Percentiles rank a stretch among this genome's conserved stretches.
These are phyloP conservation scores for Saccharomycopsis fibuligera DNA, from an alignment of 805 yeast genomes.

Conservation along the genomic window DNA sequence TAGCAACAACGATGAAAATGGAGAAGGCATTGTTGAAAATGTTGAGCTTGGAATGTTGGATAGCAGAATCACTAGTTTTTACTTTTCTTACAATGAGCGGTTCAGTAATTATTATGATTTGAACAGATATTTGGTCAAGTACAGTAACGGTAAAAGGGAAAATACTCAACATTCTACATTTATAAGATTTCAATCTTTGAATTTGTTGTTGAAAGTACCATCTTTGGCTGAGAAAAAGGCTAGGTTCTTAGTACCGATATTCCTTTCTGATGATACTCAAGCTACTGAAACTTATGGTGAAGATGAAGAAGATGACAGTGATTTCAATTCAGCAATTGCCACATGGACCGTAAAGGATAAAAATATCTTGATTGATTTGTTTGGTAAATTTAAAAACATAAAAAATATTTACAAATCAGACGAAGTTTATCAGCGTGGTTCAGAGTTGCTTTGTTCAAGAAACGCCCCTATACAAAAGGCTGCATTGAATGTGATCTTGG, in stretches of 20 bases:
- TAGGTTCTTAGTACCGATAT: slow-evolving; percentile 47
- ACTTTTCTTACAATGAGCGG: slow-evolving; percentile 26
- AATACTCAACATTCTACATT: slow-evolving; percentile 36
- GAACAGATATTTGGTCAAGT: slow-evolving; percentile 33
- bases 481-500: slow-evolving; percentile 64
- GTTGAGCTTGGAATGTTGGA: slow-evolving; percentile 25
- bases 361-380: slow-evolving; percentile 50
- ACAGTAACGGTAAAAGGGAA: slow-evolving; percentile 33
- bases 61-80: slow-evolving; percentile 37
- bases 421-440: slow-evolving; percentile 45
- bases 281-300: slow-evolving; percentile 24
- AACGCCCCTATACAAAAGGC: slow-evolving; percentile 57
- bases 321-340: slow-evolving; percentile 20
- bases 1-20: background rate
- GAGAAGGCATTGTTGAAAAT: slow-evolving; percentile 1
- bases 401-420: slow-evolving; percentile 46
- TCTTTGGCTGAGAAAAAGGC: slow-evolving; percentile 63
- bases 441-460: slow-evolving; percentile 55
- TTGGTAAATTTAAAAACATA: slow-evolving; percentile 60
- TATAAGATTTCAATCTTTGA: slow-evolving; percentile 50
- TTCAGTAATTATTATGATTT: slow-evolving; percentile 32
- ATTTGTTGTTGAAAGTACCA: slow-evolving; percentile 54
- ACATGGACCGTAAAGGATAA: slow-evolving; percentile 52
- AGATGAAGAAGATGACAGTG: slow-evolving; percentile 16
- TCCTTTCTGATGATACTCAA: slow-evolving; percentile 35